Percentiles rank a stretch among this genome's conserved stretches.
These are phyloP conservation scores for Syncephalastrum contaminatum DNA, from an alignment of 371 early-diverging fungal species.

Conservation along the genomic window DNA sequence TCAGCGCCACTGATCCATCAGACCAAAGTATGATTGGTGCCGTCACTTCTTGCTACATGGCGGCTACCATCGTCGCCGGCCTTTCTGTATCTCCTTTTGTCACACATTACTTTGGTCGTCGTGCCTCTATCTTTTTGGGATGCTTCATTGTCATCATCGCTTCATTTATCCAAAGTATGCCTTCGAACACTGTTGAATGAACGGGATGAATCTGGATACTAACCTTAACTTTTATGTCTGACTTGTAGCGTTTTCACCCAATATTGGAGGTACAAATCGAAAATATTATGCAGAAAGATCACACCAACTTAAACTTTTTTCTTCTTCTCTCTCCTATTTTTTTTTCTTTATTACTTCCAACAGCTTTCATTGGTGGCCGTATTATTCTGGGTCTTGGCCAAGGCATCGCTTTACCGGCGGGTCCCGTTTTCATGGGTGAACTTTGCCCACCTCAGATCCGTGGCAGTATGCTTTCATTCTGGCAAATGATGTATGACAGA, in stretches of 20 bases:
- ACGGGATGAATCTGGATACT: background rate
- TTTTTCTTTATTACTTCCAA: background rate
- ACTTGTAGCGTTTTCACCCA: slow-evolving; percentile 19
- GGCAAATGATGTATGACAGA: slow-evolving; percentile 25
- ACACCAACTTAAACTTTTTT: slow-evolving; percentile 5
- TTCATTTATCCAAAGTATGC: slow-evolving; percentile 21
- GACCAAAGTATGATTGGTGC: slow-evolving; percentile 26
- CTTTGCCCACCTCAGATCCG: slow-evolving; percentile 25
- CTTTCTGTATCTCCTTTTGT: slow-evolving; percentile 20
- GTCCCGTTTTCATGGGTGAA: slow-evolving; percentile 29
- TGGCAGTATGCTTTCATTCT: slow-evolving; percentile 33
- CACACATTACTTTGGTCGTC: slow-evolving; percentile 25
- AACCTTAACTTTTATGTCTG: background rate
- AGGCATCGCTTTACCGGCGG: slow-evolving; percentile 28
- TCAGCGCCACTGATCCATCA: slow-evolving; percentile 8
- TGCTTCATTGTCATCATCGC: slow-evolving; percentile 20
- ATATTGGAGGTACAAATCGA: slow-evolving; percentile 13
- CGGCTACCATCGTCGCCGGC: slow-evolving; percentile 26
- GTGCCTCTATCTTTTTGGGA: slow-evolving; percentile 23
- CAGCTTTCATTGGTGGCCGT: slow-evolving; percentile 28
- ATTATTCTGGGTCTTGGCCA: slow-evolving; percentile 25
- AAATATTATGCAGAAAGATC: background rate
- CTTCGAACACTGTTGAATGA: no score
- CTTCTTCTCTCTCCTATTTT: slow-evolving; percentile 2
- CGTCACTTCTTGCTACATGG: slow-evolving; percentile 24